These are phyloP conservation scores for Amphicarpaea edgeworthii DNA, from an alignment of 306 rosid genomes.

Conservation along the genomic window DNA sequence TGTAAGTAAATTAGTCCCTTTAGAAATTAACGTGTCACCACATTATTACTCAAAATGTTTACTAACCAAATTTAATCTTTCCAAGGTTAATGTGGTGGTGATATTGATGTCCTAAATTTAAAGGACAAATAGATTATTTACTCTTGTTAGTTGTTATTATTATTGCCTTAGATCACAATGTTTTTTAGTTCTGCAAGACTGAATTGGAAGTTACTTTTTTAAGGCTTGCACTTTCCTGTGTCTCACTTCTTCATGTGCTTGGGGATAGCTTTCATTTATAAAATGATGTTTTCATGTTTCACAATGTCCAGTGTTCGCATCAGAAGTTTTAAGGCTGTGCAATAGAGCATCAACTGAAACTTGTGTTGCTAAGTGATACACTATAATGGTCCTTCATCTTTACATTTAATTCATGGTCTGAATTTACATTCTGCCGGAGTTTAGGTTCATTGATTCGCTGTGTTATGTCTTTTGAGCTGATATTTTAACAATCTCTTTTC, in stretches of 20 bases:
- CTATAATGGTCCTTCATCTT: constrained; percentile 6
- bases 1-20: not conserved
- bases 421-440: not conserved
- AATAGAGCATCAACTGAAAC: constrained; percentile 9
- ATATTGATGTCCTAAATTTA: not conserved
- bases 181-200: not conserved
- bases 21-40: not conserved
- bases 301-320: not conserved
- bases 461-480: not conserved
- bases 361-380: not conserved
- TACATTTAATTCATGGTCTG: not conserved
- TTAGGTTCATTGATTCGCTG: not conserved
- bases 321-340: not conserved
- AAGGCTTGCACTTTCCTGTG: not conserved
- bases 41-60: not conserved
- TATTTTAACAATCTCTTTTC: constrained; percentile 14
- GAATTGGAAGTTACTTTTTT: constrained; percentile 11
- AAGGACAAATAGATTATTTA: not conserved
- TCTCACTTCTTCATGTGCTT: not conserved
- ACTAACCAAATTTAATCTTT: not conserved
- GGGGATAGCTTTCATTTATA: constrained; percentile 1
- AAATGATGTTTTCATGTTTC: not conserved
- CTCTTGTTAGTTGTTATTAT: not conserved
- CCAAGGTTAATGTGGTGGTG: not conserved
- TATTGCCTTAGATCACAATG: constrained; percentile 16